Evolutionary conservation across 345 rosid species (phyloP).

Genomic region (Salix viminalis): DNA sequence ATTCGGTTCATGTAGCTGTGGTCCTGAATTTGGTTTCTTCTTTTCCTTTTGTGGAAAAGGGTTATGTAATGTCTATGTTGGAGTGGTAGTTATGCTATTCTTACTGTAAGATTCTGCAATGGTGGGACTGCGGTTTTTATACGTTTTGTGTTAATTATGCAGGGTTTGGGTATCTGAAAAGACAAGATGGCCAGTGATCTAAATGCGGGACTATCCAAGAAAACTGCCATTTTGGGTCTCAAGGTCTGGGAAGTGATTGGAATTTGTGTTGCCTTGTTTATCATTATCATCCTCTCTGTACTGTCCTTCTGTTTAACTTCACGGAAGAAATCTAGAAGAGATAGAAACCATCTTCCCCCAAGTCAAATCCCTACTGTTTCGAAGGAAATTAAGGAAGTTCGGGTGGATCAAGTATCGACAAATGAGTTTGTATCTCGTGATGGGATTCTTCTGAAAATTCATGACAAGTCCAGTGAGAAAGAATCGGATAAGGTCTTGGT

Average conservation of each 20-base stretch:
- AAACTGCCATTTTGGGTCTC: constrained; percentile 61
- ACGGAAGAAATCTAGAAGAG: constrained; percentile 63
- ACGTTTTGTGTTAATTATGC: constrained; percentile 19
- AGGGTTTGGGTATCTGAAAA: constrained; percentile 29
- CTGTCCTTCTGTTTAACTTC: constrained; percentile 66
- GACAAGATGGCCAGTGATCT: constrained; percentile 54
- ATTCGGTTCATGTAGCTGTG: not conserved
- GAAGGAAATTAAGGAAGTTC: constrained; percentile 89
- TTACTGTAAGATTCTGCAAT: constrained; percentile 9
- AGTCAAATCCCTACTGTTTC: constrained; percentile 73
- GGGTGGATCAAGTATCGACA: constrained; percentile 68
- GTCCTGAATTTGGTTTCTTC: not conserved
- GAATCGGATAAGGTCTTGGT: constrained; percentile 76
- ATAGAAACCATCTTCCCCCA: constrained; percentile 31
- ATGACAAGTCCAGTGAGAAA: constrained; percentile 58
- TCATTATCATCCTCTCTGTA: constrained; percentile 61
- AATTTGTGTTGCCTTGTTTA: constrained; percentile 64
- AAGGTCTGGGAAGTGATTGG: constrained; percentile 88
- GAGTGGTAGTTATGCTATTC: not conserved
- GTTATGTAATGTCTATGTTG: not conserved
- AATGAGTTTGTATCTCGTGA: constrained; percentile 62
- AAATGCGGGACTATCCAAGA: constrained; percentile 59
- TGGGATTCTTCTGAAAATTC: constrained; percentile 68
- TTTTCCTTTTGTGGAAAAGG: not conserved
- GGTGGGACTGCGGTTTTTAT: constrained; percentile 11